Percentiles rank a stretch among this genome's conserved stretches.
Evolutionary conservation across 2,329 filamentous ascomycete genomes (phyloP).

Genomic region (Penicillium sp.): DNA sequence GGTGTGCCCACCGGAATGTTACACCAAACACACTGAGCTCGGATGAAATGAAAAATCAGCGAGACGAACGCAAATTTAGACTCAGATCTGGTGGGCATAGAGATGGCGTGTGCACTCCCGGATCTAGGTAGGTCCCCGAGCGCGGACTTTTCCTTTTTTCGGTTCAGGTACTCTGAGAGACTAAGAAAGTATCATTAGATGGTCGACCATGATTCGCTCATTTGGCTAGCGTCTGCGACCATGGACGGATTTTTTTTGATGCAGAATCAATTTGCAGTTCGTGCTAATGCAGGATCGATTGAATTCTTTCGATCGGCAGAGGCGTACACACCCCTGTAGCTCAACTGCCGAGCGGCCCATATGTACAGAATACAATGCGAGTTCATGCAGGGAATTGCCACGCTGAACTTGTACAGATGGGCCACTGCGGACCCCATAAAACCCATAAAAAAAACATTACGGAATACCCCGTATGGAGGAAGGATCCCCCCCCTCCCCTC

Average conservation of each 20-base stretch:
- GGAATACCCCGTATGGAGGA: conserved; percentile 16
- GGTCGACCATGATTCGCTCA: background rate
- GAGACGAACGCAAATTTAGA: background rate
- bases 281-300: background rate
- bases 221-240: background rate
- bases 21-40: background rate
- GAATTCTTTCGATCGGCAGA: background rate
- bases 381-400: conserved; percentile 3
- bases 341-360: background rate
- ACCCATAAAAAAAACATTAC: background rate
- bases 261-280: background rate
- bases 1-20: background rate
- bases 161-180: conserved; percentile 4
- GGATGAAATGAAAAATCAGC: background rate
- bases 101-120: conserved; percentile 8
- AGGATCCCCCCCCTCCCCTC: conserved; percentile 10
- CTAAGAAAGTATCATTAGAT: background rate
- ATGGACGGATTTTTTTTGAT: background rate
- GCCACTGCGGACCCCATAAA: background rate
- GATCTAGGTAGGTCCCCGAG: conserved; percentile 8
- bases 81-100: conserved; percentile 1
- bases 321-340: background rate
- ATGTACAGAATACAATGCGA: background rate
- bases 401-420: conserved; percentile 2
- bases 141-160: background rate